phyloP scores from a whole-genome alignment of 2,329 filamentous ascomycete species.

The Xylariaceae sp. region DNA sequence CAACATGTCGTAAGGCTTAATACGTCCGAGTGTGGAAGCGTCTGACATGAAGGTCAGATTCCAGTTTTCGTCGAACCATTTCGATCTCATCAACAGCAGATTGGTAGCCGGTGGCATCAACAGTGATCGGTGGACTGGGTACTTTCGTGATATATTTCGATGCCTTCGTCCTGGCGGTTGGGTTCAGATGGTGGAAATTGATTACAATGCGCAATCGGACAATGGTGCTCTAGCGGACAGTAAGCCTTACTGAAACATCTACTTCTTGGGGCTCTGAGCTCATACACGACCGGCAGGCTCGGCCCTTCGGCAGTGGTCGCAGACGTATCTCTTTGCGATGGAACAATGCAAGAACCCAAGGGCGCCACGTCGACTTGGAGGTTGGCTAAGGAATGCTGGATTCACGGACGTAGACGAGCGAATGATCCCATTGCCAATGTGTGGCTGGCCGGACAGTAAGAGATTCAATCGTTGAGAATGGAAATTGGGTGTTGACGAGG shows the following conservation, averaged over 20 bases:
- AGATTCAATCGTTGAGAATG: neutral
- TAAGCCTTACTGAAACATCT: slow-evolving; percentile 40
- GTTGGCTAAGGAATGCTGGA: slow-evolving; percentile 65
- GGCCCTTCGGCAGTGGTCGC: slow-evolving; percentile 72
- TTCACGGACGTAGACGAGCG: slow-evolving; percentile 70
- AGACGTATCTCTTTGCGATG: slow-evolving; percentile 66
- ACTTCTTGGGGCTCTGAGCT: slow-evolving; percentile 3
- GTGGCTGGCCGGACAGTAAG: slow-evolving; percentile 72
- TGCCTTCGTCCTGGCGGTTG: slow-evolving; percentile 79
- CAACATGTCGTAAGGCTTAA: slow-evolving; percentile 61
- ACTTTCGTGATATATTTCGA: slow-evolving; percentile 76
- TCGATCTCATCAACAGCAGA: slow-evolving; percentile 84
- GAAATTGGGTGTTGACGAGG: slow-evolving; percentile 27
- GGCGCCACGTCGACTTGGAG: slow-evolving; percentile 65
- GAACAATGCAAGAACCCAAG: slow-evolving; percentile 70
- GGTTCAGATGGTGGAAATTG: slow-evolving; percentile 88
- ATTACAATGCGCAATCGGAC: slow-evolving; percentile 84
- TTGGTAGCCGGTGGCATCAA: slow-evolving; percentile 76
- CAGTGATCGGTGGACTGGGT: slow-evolving; percentile 73
- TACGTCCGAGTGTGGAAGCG: neutral
- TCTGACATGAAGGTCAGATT: slow-evolving; percentile 36
- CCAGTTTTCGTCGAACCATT: slow-evolving; percentile 69
- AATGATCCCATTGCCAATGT: slow-evolving; percentile 71
- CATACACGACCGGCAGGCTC: slow-evolving; percentile 53
- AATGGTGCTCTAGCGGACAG: slow-evolving; percentile 77